Evolutionary conservation across 352 stramenopile species (phyloP).

Genomic region (Detonula confervacea): DNA sequence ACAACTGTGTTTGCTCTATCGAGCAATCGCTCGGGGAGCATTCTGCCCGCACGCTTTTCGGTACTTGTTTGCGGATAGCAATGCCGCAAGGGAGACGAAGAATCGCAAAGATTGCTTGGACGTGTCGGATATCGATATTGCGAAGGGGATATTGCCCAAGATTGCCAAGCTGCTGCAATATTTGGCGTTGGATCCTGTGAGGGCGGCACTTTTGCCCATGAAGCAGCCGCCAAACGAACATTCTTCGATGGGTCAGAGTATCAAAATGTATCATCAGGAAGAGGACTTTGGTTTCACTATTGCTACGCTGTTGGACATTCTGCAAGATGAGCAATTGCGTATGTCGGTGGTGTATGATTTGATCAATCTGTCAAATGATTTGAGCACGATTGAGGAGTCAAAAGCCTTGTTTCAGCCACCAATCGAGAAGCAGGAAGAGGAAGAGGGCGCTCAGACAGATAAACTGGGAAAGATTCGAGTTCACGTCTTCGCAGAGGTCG

Average conservation of each 20-base stretch:
- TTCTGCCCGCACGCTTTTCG: conserved; percentile 55
- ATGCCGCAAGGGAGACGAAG: not conserved
- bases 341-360: conserved; percentile 51
- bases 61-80: conserved; percentile 30
- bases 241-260: conserved; percentile 1
- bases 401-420: conserved; percentile 47
- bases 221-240: not conserved
- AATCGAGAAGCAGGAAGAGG: not conserved
- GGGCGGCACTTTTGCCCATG: conserved; percentile 20
- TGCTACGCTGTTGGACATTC: conserved; percentile 42
- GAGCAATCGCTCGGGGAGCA: conserved; percentile 42
- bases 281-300: conserved; percentile 56
- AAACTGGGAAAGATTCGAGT: conserved; percentile 44
- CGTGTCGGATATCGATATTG: conserved; percentile 58
- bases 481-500: conserved; percentile 48
- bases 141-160: conserved; percentile 49
- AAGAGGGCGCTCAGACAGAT: not conserved
- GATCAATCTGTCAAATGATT: conserved; percentile 55
- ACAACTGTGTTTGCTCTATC: conserved; percentile 57
- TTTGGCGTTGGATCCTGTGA: conserved; percentile 43
- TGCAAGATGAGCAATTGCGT: conserved; percentile 25
- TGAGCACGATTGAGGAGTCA: conserved; percentile 48
- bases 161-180: conserved; percentile 48
- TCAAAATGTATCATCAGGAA: conserved; percentile 36
- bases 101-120: no score